A percentile compares a stretch with the other conserved stretches of the same genome.
Conservation (phyloP, 163 green algal species). For the Trebouxiophyceae sp. region DNA sequence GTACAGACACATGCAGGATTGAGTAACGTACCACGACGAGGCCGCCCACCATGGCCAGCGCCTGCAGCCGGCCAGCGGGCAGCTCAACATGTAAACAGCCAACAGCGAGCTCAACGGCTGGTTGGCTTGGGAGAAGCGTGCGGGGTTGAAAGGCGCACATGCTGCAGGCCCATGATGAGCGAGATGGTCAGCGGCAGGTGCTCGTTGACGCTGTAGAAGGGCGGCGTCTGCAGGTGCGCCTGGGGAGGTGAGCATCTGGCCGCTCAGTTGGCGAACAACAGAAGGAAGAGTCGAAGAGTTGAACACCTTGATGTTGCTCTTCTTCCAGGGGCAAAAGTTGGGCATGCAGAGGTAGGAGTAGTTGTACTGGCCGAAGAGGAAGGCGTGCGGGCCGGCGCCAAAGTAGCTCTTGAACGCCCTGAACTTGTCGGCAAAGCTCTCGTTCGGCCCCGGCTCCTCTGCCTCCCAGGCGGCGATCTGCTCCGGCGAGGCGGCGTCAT, state of each 20-base stretch:
- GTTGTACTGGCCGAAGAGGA: not conserved
- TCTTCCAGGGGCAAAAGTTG: slow-evolving; percentile 4
- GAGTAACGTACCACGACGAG: slow-evolving; percentile 13
- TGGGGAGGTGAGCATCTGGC: no score
- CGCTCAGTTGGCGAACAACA: no score
- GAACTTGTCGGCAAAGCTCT: slow-evolving; percentile 1
- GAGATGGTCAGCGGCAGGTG: slow-evolving; percentile 11
- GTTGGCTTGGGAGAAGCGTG: slow-evolving; percentile 16
- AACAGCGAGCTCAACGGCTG: slow-evolving; percentile 8
- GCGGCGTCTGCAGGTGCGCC: slow-evolving; percentile 3
- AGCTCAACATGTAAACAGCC: slow-evolving; percentile 6
- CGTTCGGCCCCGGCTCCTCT: not conserved
- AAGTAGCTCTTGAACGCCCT: slow-evolving; percentile 1
- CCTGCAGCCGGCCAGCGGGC: slow-evolving; percentile 54
- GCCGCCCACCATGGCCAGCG: slow-evolving; percentile 59
- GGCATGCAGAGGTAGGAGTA: slow-evolving; percentile 19
- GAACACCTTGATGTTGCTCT: not conserved
- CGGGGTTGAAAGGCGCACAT: not conserved
- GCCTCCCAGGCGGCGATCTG: not conserved
- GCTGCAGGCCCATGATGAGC: not conserved
- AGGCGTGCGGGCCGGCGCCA: not conserved
- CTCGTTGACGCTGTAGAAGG: slow-evolving; percentile 22
- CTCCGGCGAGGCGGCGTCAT: not conserved
- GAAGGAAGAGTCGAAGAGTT: no score
- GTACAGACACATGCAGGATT: not conserved